These are phyloP conservation scores for Suillus sp. DNA, from an alignment of 768 basidiomycete genomes.

Conservation along the genomic window DNA sequence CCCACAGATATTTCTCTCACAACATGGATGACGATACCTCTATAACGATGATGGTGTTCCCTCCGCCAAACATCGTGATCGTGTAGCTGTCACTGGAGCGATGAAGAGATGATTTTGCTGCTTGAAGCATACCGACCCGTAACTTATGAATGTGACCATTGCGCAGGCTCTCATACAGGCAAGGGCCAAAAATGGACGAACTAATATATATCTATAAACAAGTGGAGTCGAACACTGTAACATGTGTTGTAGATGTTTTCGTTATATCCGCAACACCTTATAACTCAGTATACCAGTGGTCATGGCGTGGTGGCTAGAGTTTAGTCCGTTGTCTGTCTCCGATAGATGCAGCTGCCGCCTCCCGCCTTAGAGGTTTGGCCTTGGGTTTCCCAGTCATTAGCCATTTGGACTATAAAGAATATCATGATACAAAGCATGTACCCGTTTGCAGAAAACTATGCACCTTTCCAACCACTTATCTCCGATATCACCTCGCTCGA, in stretches of 20 bases:
- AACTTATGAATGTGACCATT: not conserved
- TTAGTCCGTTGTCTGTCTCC: not conserved
- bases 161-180: not conserved
- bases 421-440: constrained; percentile 1
- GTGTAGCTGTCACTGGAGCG: not conserved
- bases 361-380: not conserved
- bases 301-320: not conserved
- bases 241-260: constrained; percentile 40
- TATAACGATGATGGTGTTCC: not conserved
- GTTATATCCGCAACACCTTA: constrained; percentile 47
- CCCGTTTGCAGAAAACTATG: constrained; percentile 20
- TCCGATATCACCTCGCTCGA: constrained; percentile 53
- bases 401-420: constrained; percentile 42
- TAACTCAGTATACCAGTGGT: constrained; percentile 18
- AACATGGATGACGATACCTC: not conserved
- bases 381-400: constrained; percentile 34
- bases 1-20: not conserved
- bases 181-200: not conserved
- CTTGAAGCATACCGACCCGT: not conserved
- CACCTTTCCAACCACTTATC: constrained; percentile 60
- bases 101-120: not conserved
- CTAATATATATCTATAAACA: not conserved
- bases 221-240: not conserved
- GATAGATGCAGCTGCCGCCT: not conserved
- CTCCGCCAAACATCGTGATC: not conserved